Base-by-base conservation (phyloP, 139 green algal species). In the Tetraselmis striata region DNA sequence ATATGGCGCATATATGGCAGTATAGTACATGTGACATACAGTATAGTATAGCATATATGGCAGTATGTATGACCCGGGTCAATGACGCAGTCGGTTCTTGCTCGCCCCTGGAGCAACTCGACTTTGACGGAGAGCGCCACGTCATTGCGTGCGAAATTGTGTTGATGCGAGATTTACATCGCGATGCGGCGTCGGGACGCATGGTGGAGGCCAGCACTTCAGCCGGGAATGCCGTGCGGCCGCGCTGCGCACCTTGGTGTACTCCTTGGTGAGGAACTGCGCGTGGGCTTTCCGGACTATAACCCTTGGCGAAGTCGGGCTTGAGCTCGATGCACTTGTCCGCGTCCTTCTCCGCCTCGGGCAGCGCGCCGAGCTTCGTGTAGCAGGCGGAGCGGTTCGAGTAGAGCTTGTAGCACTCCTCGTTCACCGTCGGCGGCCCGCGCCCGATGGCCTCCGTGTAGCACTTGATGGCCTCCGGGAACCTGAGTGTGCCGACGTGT, bases 211-310 rank as follows among this genome's bases (percentile, higher is more conserved):
- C 25, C 76, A 24, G 25, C n/a, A 32, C 26, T 32, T 23, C n/a
- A 79, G 82, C 83, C 28, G 87, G 77, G 85, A 90, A 92, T 23
- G 89, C 91, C 80, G 86, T 83, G 22, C n/a, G n/a, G n/a, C n/a
- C n/a, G n/a, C n/a, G n/a, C n/a, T n/a, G n/a, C 92, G 58, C n/a
- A n/a, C n/a, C 30, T 92, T 87, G 82, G 96, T 90, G 83, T 95
- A 97, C 83, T 97, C 94, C 90, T 98, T 98, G 92, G 96, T 99
- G 90, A 99, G 96, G 92, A 95, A 99, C 89, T 98, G 93, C 82
- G 98, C 88, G 78, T 93, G 86, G 29, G 93, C 96, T 92, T 99
- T 98, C 74, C 96, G 93, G 67, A n/a, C 81, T 90, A 86, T 95
- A 95, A 1, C 90, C 91, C 91, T 98, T 98, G 32, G 81, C 86